phyloP scores from a whole-genome alignment of 2,329 filamentous ascomycete genomes.

The Zymoseptoria ardabiliae region DNA sequence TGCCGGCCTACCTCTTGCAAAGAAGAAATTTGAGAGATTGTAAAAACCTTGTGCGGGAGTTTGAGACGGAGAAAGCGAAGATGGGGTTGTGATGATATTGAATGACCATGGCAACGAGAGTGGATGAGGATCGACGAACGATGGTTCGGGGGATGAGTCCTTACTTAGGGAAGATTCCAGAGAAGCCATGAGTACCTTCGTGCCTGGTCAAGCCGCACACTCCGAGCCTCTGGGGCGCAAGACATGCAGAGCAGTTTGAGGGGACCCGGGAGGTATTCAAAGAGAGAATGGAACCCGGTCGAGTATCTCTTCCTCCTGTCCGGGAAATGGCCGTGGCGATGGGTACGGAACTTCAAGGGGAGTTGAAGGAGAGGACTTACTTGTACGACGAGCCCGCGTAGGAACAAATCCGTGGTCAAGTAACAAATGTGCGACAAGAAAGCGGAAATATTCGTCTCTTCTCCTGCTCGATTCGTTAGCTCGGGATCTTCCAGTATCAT shows the following conservation, averaged over 20 bases:
- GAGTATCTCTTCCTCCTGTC: too few species aligned
- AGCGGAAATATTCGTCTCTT: background rate
- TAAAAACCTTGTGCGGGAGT: background rate
- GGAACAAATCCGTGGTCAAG: too few species aligned
- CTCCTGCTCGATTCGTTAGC: background rate
- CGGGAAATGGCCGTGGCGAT: too few species aligned
- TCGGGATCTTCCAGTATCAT: background rate
- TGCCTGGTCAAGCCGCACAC: too few species aligned
- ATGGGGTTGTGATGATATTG: background rate
- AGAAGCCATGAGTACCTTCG: too few species aligned
- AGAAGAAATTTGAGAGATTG: background rate
- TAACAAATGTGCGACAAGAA: background rate
- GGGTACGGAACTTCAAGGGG: too few species aligned
- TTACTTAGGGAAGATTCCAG: background rate
- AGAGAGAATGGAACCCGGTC: too few species aligned
- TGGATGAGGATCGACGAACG: background rate
- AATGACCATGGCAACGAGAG: background rate
- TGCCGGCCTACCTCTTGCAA: background rate
- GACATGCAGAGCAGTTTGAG: too few species aligned
- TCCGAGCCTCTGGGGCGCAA: too few species aligned
- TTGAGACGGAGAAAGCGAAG: background rate
- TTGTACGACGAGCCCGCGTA: too few species aligned
- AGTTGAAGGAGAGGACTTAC: too few species aligned
- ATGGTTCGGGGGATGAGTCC: background rate
- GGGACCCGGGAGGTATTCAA: too few species aligned